A percentile compares a stretch with the other conserved stretches of the same genome.
These are phyloP conservation scores for Luffa aegyptiaca DNA, from an alignment of 306 rosid species.

Conservation along the genomic window DNA sequence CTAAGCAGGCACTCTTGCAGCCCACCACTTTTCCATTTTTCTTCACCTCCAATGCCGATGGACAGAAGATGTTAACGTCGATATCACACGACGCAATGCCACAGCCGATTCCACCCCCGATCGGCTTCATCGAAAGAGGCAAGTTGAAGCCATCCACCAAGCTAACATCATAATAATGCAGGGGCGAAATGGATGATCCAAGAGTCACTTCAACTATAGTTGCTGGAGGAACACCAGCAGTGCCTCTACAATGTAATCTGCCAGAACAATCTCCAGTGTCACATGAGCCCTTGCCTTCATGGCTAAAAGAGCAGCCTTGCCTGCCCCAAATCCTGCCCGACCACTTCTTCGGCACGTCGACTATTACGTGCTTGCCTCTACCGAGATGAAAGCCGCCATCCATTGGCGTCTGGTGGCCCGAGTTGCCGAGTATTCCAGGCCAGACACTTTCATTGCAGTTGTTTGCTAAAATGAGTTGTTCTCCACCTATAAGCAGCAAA, in stretches of 20 bases:
- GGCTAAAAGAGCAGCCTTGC: conserved; percentile 70
- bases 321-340: conserved; percentile 96
- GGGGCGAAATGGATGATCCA: conserved; percentile 71
- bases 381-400: conserved; percentile 82
- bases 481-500: conserved; percentile 53
- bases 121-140: conserved; percentile 90
- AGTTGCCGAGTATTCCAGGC: conserved; percentile 87
- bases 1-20: conserved; percentile 94
- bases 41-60: conserved; percentile 80
- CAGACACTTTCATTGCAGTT: conserved; percentile 78
- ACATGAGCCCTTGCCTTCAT: conserved; percentile 56
- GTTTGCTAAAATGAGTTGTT: conserved; percentile 74
- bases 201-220: conserved; percentile 93
- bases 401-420: conserved; percentile 64
- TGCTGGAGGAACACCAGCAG: conserved; percentile 77
- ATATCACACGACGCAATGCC: conserved; percentile 86
- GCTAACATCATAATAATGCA: conserved; percentile 87
- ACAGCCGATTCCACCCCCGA: conserved; percentile 86
- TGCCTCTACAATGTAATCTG: conserved; percentile 46
- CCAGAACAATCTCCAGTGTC: conserved; percentile 67
- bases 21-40: conserved; percentile 66
- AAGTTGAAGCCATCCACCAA: conserved; percentile 89
- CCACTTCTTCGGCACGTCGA: conserved; percentile 67
- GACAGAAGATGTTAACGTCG: conserved; percentile 86
- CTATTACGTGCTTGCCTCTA: conserved; percentile 57